phyloP scores from a whole-genome alignment of 2,329 filamentous ascomycete genomes.

The Paecilomyces fulvus region DNA sequence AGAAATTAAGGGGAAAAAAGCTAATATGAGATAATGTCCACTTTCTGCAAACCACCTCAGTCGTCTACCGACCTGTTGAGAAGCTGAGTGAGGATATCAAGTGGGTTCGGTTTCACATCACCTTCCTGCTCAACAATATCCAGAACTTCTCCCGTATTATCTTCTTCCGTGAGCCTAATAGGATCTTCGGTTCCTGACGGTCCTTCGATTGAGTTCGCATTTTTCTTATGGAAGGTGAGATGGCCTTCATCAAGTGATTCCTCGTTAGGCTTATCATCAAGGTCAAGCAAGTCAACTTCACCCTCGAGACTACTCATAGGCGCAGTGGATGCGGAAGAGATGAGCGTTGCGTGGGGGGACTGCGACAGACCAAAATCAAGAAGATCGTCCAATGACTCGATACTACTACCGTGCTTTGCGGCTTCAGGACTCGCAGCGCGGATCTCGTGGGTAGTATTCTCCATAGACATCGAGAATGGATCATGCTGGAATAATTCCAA shows the following conservation, averaged over 20 bases:
- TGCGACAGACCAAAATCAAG: constrained; percentile 13
- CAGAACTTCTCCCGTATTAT: background rate
- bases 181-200: background rate
- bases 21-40: background rate
- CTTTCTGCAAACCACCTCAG: background rate
- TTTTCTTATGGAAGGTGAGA: background rate
- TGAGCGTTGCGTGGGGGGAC: background rate
- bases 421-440: background rate
- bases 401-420: background rate
- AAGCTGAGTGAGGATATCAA: constrained; percentile 17
- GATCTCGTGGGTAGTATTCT: constrained; percentile 1
- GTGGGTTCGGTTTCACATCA: constrained; percentile 15
- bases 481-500: constrained; percentile 21
- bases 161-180: background rate
- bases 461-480: constrained; percentile 5
- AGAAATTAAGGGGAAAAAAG: background rate
- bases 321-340: background rate
- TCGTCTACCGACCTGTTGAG: constrained; percentile 6
- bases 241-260: background rate
- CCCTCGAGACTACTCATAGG: background rate
- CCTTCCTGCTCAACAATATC: constrained; percentile 17
- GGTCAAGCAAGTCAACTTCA: constrained; percentile 9
- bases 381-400: constrained; percentile 12
- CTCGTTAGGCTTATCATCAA: constrained; percentile 4
- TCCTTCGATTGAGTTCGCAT: background rate